Conservation (phyloP, 192 early-diverging fungal genomes). For the Coemansia sp. region DNA sequence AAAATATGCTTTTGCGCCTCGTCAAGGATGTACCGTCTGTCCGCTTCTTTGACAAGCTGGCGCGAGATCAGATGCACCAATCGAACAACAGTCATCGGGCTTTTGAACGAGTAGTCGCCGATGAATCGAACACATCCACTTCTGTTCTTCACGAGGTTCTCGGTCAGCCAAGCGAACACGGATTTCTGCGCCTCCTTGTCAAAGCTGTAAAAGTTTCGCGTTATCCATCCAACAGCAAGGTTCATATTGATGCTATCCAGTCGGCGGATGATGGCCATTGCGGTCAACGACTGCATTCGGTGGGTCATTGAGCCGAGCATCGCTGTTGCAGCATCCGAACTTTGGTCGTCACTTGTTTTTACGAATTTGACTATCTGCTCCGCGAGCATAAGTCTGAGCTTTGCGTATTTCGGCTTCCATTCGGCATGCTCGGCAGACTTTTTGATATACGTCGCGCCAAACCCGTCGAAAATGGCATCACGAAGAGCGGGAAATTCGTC, state of each 20-base stretch:
- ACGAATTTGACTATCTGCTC: slow-evolving; percentile 1
- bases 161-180: slow-evolving; percentile 18
- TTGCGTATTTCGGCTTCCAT: not conserved
- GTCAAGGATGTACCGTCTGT: slow-evolving; percentile 19
- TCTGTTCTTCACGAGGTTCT: slow-evolving; percentile 8
- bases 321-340: slow-evolving; percentile 3
- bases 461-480: not conserved
- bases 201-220: slow-evolving; percentile 10
- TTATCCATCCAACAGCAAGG: slow-evolving; percentile 19
- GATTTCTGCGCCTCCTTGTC: slow-evolving; percentile 15
- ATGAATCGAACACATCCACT: slow-evolving; percentile 8
- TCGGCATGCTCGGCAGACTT: not conserved
- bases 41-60: slow-evolving; percentile 15
- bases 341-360: not conserved
- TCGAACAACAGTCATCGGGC: slow-evolving; percentile 14
- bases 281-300: slow-evolving; percentile 7
- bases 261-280: slow-evolving; percentile 8
- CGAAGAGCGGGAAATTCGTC: not conserved
- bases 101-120: slow-evolving; percentile 2
- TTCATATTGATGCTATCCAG: not conserved
- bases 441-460: not conserved
- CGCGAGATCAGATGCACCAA: slow-evolving; percentile 29
- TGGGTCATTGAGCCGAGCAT: slow-evolving; percentile 2
- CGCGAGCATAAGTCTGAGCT: not conserved
- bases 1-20: slow-evolving; percentile 13